Evolutionary conservation across 2,329 filamentous ascomycete species (phyloP), one percentile per base, ranked within the genome.

Genomic region (Alternaria atra): DNA sequence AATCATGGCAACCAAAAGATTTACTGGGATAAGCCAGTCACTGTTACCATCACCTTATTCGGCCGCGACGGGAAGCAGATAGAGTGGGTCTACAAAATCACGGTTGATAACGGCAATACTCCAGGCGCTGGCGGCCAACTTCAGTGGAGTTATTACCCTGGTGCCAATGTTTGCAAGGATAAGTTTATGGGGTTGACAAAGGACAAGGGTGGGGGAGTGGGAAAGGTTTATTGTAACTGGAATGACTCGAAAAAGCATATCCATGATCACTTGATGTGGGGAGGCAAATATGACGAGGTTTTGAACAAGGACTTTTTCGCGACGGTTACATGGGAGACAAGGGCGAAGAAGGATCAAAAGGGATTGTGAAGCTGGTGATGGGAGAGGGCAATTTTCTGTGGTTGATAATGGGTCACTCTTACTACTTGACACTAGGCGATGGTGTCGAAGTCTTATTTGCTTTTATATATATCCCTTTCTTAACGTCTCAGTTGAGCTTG

Each of bases 1-100:
- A 10, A 6, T 8, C 29, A 47, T 7, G 48, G 43, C 4, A 23
- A 34, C 9, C 5, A 39, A 27, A 43, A 15, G 32, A 44, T 35
- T 17, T 48, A 23, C 12, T 25, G 23, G 35, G 37, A 51, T 20
- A 20, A 37, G 1, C 46, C 52, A n/a, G 25, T 60, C n/a, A 25
- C 27, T 10, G 23, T 39, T 23, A 60, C 58, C 13, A 29, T 50
- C 39, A 34, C 25, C 17, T 13, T 60, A 0, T 47, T n/a, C 15
- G 48, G 50, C 23, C 39, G 39, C 17, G 48, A 58, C 51, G 4
- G 13, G 4, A 55, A 52, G 7, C 59, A 55, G 35, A 54, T 59
- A 9, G 25, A 47, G 5, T 62, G 59, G 55, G 30, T 62, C 6
- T 62, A 42, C 39, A 39, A 44, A 43, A 39, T 62, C 0, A 7